Percentiles rank a stretch among this genome's conserved stretches.
phyloP scores from a whole-genome alignment of 148 eudicot genomes.

The Camellia granthamiana region DNA sequence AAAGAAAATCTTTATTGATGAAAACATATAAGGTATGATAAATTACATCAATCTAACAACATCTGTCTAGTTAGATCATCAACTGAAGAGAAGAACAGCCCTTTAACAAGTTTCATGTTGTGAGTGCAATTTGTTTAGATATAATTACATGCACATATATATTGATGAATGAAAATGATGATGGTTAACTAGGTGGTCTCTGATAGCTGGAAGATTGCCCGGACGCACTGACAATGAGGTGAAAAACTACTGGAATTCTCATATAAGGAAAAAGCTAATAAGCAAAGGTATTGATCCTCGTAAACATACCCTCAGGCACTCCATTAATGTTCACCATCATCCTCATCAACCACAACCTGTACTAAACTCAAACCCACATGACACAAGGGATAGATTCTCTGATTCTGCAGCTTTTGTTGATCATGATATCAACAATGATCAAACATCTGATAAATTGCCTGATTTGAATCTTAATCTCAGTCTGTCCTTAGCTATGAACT shows the following conservation, averaged over 20 bases:
- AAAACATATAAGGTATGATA: too few species aligned
- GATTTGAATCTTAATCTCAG: conserved; percentile 1
- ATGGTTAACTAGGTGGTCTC: conserved; percentile 24
- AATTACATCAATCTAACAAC: too few species aligned
- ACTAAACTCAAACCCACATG: background rate
- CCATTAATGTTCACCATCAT: background rate
- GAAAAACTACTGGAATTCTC: conserved; percentile 34
- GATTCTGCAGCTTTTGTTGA: background rate
- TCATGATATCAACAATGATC: background rate
- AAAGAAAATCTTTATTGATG: too few species aligned
- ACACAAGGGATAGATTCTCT: background rate
- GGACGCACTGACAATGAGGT: conserved; percentile 37
- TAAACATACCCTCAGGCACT: conserved; percentile 12
- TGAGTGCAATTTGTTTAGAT: background rate
- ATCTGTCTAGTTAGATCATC: too few species aligned
- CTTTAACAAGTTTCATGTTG: too few species aligned
- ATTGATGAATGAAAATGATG: background rate
- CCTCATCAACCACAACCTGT: too few species aligned
- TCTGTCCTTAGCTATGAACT: background rate
- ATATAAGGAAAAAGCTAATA: conserved; percentile 22
- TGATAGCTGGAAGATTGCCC: conserved; percentile 34
- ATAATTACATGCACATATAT: background rate
- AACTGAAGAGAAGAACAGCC: too few species aligned
- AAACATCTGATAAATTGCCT: background rate
- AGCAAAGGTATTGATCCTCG: conserved; percentile 25